phyloP scores from a whole-genome alignment of 1,284 basidiomycete species.

The Sporisorium graminicola region DNA sequence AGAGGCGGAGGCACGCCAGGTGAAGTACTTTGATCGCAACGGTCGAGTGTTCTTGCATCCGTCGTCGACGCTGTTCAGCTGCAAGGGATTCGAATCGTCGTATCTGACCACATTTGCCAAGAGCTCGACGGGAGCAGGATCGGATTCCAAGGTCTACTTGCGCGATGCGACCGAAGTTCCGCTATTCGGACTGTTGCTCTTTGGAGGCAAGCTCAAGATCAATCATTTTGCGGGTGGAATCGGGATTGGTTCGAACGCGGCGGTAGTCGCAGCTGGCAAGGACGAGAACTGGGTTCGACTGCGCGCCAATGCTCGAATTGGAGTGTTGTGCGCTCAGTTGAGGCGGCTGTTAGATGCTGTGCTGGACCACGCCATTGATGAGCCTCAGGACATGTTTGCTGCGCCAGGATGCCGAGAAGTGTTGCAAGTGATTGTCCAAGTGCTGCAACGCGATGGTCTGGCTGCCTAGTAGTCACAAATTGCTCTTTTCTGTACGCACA shows the following conservation, averaged over 20 bases:
- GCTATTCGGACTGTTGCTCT: slow-evolving; percentile 83
- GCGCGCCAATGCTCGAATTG: slow-evolving; percentile 87
- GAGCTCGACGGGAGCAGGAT: slow-evolving; percentile 74
- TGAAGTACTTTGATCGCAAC: slow-evolving; percentile 63
- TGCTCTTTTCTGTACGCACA: too few species aligned
- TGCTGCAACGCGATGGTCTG: slow-evolving; percentile 39
- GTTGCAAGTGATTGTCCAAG: slow-evolving; percentile 30
- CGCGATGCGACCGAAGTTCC: slow-evolving; percentile 92
- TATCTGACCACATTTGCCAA: slow-evolving; percentile 87
- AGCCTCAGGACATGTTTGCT: slow-evolving; percentile 37
- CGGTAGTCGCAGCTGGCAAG: slow-evolving; percentile 10
- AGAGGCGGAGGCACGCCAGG: slow-evolving; percentile 57
- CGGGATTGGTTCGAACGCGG: slow-evolving; percentile 69
- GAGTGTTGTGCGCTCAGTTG: slow-evolving; percentile 89
- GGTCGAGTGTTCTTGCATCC: slow-evolving; percentile 85
- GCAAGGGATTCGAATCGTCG: slow-evolving; percentile 79
- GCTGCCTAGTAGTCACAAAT: slow-evolving; percentile 9
- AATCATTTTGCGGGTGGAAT: slow-evolving; percentile 80
- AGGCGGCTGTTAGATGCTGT: slow-evolving; percentile 70
- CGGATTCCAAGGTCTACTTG: slow-evolving; percentile 80
- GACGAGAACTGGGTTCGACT: slow-evolving; percentile 76
- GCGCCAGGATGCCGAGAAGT: slow-evolving; percentile 39
- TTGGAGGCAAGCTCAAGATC: slow-evolving; percentile 83
- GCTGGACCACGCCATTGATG: slow-evolving; percentile 37
- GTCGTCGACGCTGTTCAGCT: slow-evolving; percentile 81